phyloP scores from a whole-genome alignment of 257 asterid species.

The Euphrasia confusa region DNA sequence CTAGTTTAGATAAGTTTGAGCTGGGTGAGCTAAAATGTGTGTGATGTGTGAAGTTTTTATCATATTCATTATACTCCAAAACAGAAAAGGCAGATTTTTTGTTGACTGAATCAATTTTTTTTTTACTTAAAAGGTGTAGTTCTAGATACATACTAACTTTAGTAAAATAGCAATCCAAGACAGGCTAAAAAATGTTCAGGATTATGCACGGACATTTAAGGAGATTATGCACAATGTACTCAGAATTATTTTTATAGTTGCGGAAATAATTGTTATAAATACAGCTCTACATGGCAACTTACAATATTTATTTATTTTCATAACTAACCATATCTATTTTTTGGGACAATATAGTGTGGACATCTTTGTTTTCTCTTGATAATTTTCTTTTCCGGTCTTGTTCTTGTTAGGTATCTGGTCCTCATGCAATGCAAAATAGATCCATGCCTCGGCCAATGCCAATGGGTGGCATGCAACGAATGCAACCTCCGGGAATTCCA shows the following conservation, averaged over 20 bases:
- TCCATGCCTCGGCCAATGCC: slow-evolving; percentile 76
- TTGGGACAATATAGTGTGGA: slow-evolving; percentile 6
- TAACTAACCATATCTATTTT: background rate
- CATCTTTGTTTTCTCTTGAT: slow-evolving; percentile 16
- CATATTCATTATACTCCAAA: background rate
- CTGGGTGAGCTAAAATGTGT: slow-evolving; percentile 1
- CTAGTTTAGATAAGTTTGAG: slow-evolving; percentile 1
- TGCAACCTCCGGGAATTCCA: slow-evolving; percentile 80
- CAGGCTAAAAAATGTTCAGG: slow-evolving; percentile 1
- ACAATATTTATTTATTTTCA: slow-evolving; percentile 2
- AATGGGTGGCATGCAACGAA: slow-evolving; percentile 76
- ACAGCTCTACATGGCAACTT: background rate
- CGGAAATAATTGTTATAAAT: slow-evolving; percentile 9
- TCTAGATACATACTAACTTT: background rate
- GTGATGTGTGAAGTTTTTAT: background rate
- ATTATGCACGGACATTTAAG: slow-evolving; percentile 7
- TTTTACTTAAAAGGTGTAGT: slow-evolving; percentile 4
- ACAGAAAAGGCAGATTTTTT: background rate
- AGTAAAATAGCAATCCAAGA: background rate
- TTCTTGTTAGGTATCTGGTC: slow-evolving; percentile 61
- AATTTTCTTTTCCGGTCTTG: slow-evolving; percentile 13
- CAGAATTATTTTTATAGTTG: background rate
- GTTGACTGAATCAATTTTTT: background rate
- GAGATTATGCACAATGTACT: background rate
- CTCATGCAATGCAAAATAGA: slow-evolving; percentile 76